These are phyloP conservation scores for Eucalyptus tenuipes DNA, from an alignment of 345 rosid species.

Conservation along the genomic window DNA sequence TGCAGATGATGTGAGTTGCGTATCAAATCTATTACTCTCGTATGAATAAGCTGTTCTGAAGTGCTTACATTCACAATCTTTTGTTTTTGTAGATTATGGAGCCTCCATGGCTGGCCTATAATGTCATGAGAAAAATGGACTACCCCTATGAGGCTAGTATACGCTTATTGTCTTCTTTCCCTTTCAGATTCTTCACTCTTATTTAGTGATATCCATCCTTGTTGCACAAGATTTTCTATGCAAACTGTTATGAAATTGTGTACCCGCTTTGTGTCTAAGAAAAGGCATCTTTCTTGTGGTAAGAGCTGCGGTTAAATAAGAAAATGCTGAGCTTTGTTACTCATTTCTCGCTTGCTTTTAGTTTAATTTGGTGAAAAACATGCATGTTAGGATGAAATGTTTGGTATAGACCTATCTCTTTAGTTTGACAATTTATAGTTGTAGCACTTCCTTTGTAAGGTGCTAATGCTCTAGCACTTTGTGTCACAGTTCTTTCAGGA, in stretches of 20 bases:
- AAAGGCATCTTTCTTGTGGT: neutral
- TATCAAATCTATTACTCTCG: neutral
- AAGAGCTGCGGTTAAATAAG: neutral
- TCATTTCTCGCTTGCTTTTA: neutral
- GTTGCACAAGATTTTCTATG: neutral
- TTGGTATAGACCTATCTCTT: neutral
- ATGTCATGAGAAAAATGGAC: slow-evolving; percentile 77
- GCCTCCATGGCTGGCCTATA: slow-evolving; percentile 89
- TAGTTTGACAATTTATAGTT: neutral
- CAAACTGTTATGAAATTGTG: neutral
- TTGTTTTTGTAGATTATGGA: slow-evolving; percentile 60
- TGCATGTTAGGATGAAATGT: neutral
- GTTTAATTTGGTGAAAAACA: neutral
- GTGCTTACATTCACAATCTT: neutral
- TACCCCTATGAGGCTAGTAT: slow-evolving; percentile 80
- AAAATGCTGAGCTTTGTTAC: neutral
- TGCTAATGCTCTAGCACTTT: neutral
- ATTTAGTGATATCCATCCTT: neutral
- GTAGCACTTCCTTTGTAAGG: neutral
- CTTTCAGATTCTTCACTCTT: neutral
- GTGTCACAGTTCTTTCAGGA: neutral
- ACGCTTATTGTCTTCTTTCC: neutral
- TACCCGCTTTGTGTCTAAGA: neutral
- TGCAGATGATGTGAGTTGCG: slow-evolving; percentile 72
- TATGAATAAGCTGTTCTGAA: neutral